Percentiles rank a stretch among this genome's conserved stretches.
Conservation (phyloP, 2,329 filamentous ascomycete species). For the Xylaria multiplex region DNA sequence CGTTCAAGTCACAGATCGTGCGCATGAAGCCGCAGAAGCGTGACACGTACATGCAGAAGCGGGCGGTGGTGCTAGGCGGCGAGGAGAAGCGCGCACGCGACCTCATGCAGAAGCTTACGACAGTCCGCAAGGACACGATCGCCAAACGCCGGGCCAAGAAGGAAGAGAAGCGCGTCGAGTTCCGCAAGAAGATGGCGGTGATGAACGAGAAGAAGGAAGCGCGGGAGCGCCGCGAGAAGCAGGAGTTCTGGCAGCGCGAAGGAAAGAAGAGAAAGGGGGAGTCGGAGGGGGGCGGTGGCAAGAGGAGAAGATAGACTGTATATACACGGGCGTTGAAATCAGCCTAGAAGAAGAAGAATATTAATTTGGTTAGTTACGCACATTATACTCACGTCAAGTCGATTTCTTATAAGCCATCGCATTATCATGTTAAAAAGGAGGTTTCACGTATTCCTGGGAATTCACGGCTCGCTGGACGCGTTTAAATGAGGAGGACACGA, state of each 20-base stretch:
- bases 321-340: background rate
- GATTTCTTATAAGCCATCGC: background rate
- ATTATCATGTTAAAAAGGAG: background rate
- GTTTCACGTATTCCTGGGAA: background rate
- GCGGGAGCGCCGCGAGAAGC: conserved; percentile 88
- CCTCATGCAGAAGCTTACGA: conserved; percentile 92
- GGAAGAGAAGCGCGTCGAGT: conserved; percentile 83
- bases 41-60: conserved; percentile 92
- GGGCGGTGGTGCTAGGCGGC: conserved; percentile 83
- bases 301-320: conserved; percentile 46
- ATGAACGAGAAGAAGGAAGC: conserved; percentile 85
- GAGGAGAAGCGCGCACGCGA: conserved; percentile 91
- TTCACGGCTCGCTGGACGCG: background rate
- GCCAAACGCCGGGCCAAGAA: conserved; percentile 86
- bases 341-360: background rate
- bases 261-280: conserved; percentile 72
- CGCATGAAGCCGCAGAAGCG: conserved; percentile 82
- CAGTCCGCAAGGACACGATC: conserved; percentile 88
- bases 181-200: conserved; percentile 84
- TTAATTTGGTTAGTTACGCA: background rate
- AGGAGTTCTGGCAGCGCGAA: conserved; percentile 93
- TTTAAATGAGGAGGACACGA: background rate
- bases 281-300: conserved; percentile 53
- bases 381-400: background rate
- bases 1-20: conserved; percentile 91